Base-by-base conservation (phyloP, 331 rosid genomes). In the Arachis monticola region DNA sequence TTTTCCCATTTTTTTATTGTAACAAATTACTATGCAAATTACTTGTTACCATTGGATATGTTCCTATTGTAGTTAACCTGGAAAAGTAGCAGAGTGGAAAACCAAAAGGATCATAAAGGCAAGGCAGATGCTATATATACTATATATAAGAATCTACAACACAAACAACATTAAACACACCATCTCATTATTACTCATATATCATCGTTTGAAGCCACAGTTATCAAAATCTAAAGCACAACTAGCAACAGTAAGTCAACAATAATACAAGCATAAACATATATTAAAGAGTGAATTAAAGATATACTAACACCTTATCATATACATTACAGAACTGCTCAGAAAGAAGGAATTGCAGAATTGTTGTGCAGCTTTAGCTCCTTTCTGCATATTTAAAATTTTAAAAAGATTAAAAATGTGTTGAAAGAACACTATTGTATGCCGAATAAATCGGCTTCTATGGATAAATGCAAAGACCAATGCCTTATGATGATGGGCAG, bases 291-390 rank as follows among this genome's bases (percentile, higher is more conserved):
- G 5, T 38, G 41, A 38, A 38, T 38, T 38, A 3, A 38, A 38
- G 41, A 38, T 38, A 38, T 38, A 4, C 5, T 38, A 64, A 40
- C 77, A 92, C 92, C 98, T 92, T 92, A 90, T 86, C 97, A 88
- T 92, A 79, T 79, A 76, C 99, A 94, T 83, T 30, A 94, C 99
- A 8, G 97, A 85, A 82, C 88, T 87, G 86, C 92, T 94, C 79
- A 92, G 64, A 76, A 92, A 92, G 79, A 85, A 79, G 41, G 92
- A 88, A 83, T 50, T 85, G 87, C 99, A 94, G 85, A 94, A 94
- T 59, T 83, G 83, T 38, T 85, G 92, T 5, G 99, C 97, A 51
- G 96, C 96, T 77, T 83, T 88, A 70, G 81, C 56, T 82, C 99
- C 99, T 85, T 72, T 90, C 95, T 92, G 91, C 83, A 85, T 35